Conservation (phyloP, 306 rosid species). For the Gleditsia sinensis region DNA sequence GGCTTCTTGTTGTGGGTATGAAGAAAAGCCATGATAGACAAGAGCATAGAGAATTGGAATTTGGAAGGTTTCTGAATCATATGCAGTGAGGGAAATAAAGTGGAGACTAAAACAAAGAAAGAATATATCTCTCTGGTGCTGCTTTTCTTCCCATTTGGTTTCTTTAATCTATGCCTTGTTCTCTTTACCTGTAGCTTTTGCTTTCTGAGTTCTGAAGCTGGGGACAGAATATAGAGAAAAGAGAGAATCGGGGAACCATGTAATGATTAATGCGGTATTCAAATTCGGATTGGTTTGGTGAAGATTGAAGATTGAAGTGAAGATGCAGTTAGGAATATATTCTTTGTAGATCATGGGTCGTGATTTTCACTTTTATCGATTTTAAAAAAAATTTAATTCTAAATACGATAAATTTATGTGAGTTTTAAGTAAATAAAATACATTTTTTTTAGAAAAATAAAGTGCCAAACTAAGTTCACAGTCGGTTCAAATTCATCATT, state of each 20-base stretch:
- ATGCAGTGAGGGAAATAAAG: slow-evolving; percentile 17
- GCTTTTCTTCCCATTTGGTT: slow-evolving; percentile 43
- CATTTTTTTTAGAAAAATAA: no score
- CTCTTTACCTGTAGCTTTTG: slow-evolving; percentile 44
- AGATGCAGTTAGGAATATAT: not conserved
- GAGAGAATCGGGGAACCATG: slow-evolving; percentile 12
- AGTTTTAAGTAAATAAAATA: no score
- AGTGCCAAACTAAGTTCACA: no score
- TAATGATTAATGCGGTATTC: slow-evolving; percentile 22
- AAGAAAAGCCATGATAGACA: slow-evolving; percentile 31
- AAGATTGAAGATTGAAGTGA: slow-evolving; percentile 1
- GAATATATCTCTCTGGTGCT: slow-evolving; percentile 34
- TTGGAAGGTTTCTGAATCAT: slow-evolving; percentile 24
- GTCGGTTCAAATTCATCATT: no score
- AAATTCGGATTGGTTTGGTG: not conserved
- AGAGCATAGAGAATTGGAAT: not conserved
- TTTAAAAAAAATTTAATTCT: no score
- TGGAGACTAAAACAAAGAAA: not conserved
- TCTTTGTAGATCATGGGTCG: no score
- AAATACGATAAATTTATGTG: no score
- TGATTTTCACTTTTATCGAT: no score
- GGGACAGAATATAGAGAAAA: slow-evolving; percentile 10
- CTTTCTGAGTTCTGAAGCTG: slow-evolving; percentile 37
- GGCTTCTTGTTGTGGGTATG: not conserved
- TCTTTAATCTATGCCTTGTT: slow-evolving; percentile 31